phyloP scores from a whole-genome alignment of 148 eudicot species.

The Euryodendron excelsum region DNA sequence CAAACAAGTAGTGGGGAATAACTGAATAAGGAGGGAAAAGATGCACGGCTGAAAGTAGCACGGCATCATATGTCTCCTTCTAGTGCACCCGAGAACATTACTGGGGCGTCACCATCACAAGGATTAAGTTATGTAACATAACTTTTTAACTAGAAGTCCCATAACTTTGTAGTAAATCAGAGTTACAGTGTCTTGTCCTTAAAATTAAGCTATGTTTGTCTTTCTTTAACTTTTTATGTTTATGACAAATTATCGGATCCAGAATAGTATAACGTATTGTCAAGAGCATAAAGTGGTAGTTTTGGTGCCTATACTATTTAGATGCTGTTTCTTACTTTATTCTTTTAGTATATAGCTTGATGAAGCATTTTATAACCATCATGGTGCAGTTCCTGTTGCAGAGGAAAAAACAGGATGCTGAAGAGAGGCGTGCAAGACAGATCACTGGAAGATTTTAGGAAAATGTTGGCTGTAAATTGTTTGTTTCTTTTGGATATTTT shows the following conservation, averaged over 20 bases:
- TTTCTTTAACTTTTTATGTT: too few species aligned
- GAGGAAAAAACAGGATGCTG: conserved; percentile 83
- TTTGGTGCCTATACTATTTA: conserved; percentile 2
- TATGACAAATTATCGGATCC: too few species aligned
- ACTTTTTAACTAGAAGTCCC: too few species aligned
- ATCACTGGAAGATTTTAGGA: conserved; percentile 82
- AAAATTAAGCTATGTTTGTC: too few species aligned
- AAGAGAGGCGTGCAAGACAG: too few species aligned
- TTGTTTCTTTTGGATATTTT: too few species aligned
- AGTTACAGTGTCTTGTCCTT: too few species aligned
- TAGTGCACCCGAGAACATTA: background rate
- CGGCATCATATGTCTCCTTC: background rate
- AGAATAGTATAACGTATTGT: too few species aligned
- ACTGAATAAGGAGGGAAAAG: background rate
- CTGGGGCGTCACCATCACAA: too few species aligned
- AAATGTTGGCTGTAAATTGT: conserved; percentile 76
- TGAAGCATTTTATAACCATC: conserved; percentile 11
- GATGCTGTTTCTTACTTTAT: background rate
- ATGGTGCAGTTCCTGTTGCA: too few species aligned
- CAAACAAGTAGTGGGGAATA: background rate
- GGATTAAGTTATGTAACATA: too few species aligned
- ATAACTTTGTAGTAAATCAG: too few species aligned
- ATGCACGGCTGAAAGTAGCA: background rate
- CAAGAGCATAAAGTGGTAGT: background rate
- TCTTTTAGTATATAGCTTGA: background rate